Conservation (phyloP, 2,329 filamentous ascomycete species). For the Botrytis hyacinthi region DNA sequence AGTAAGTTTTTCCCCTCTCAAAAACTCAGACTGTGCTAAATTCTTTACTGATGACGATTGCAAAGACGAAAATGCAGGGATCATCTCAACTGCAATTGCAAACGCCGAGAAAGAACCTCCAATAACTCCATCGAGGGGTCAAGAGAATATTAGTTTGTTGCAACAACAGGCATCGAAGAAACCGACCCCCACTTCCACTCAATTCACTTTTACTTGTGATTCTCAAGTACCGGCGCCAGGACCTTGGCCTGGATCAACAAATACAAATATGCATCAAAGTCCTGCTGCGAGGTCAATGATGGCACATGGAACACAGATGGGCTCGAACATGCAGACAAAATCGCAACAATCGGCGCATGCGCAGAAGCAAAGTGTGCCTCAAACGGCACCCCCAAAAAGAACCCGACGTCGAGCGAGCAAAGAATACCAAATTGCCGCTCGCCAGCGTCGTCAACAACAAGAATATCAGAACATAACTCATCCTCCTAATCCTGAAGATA, state of each 20-base stretch:
- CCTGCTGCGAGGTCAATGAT: constrained; percentile 33
- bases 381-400: constrained; percentile 50
- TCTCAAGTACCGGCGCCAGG: constrained; percentile 80
- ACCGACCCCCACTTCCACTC: constrained; percentile 68
- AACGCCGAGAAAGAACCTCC: constrained; percentile 70
- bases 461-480: constrained; percentile 74
- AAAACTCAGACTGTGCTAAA: constrained; percentile 16
- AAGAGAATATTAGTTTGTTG: constrained; percentile 76
- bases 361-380: constrained; percentile 40
- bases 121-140: constrained; percentile 56
- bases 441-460: constrained; percentile 73
- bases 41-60: constrained; percentile 34
- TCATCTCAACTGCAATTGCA: constrained; percentile 92
- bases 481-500: constrained; percentile 67
- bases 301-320: constrained; percentile 39
- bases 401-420: constrained; percentile 67
- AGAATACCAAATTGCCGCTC: constrained; percentile 72
- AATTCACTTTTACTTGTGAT: constrained; percentile 96
- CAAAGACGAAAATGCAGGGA: constrained; percentile 62
- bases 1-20: constrained; percentile 31
- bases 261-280: constrained; percentile 30
- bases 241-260: constrained; percentile 62
- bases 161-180: constrained; percentile 65
- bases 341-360: constrained; percentile 40
- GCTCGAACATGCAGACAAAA: constrained; percentile 33